Evolutionary conservation across 441 rosid species (phyloP).

Genomic region (Melastoma candidum): DNA sequence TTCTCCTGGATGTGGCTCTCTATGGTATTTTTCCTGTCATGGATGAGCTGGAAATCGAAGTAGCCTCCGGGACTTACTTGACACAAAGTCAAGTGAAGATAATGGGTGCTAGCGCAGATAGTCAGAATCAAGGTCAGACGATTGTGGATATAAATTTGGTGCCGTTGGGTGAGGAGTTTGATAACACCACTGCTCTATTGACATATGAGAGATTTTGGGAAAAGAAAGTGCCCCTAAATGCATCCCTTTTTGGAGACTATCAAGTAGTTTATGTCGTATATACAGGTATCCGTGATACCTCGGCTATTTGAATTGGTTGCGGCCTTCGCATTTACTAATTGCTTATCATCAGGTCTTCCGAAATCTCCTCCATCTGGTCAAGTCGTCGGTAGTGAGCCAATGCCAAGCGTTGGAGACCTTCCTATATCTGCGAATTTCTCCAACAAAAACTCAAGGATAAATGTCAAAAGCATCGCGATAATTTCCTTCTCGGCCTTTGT

Average conservation of each 20-base stretch:
- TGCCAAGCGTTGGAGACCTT: conserved; percentile 53
- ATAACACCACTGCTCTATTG: conserved; percentile 83
- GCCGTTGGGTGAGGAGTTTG: conserved; percentile 96
- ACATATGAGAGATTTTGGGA: conserved; percentile 67
- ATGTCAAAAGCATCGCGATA: conserved; percentile 54
- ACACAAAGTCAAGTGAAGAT: conserved; percentile 95
- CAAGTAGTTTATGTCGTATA: conserved; percentile 57
- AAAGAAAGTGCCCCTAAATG: conserved; percentile 63
- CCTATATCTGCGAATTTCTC: conserved; percentile 58
- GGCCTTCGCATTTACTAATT: conserved; percentile 9
- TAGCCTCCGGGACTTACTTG: conserved; percentile 84
- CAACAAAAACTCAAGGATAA: conserved; percentile 61
- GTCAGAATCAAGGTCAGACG: conserved; percentile 76
- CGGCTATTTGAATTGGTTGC: conserved; percentile 13
- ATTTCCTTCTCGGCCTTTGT: conserved; percentile 77
- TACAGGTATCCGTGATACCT: conserved; percentile 47
- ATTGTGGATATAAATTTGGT: conserved; percentile 81
- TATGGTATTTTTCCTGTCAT: conserved; percentile 78
- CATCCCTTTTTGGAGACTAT: conserved; percentile 72
- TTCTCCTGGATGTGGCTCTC: conserved; percentile 73
- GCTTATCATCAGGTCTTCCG: conserved; percentile 55
- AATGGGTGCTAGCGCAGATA: conserved; percentile 95
- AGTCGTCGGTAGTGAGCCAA: conserved; percentile 49
- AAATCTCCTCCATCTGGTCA: conserved; percentile 54
- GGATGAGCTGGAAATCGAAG: conserved; percentile 84